These are phyloP conservation scores for Silene latifolia DNA, from an alignment of 148 eudicot genomes.

Conservation along the genomic window DNA sequence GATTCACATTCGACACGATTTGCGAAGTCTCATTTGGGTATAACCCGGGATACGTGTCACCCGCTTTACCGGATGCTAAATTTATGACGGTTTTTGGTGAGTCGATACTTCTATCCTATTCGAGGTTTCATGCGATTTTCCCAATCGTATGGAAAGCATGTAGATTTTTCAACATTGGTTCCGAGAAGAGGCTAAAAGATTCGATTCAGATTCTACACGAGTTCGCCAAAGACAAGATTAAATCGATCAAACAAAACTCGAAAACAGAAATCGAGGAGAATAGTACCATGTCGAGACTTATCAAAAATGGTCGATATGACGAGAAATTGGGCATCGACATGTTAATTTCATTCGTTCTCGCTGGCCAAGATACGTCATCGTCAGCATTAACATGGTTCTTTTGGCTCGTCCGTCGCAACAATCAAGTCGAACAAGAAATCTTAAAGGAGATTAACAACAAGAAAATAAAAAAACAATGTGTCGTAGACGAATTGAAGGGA, in stretches of 20 bases:
- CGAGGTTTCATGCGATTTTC: conserved; percentile 20
- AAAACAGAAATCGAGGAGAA: not conserved
- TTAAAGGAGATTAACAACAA: conserved; percentile 29
- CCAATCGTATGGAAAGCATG: conserved; percentile 32
- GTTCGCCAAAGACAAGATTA: not conserved
- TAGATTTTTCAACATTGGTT: conserved; percentile 35
- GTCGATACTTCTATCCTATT: conserved; percentile 16
- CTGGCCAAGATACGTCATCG: conserved; percentile 41
- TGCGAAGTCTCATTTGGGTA: not conserved
- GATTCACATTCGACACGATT: no score
- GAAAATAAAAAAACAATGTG: no score
- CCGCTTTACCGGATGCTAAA: conserved; percentile 24
- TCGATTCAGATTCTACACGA: conserved; percentile 15
- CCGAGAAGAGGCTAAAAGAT: conserved; percentile 29
- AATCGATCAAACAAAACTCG: not conserved
- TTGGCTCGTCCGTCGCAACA: conserved; percentile 29
- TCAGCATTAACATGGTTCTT: conserved; percentile 45
- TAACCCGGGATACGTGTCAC: conserved; percentile 32
- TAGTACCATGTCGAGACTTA: no score
- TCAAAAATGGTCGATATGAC: conserved; percentile 34
- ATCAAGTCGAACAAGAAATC: conserved; percentile 25
- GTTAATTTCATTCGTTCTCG: conserved; percentile 35
- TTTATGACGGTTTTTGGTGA: conserved; percentile 37
- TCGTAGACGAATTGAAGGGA: conserved; percentile 6
- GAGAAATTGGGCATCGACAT: conserved; percentile 32